phyloP scores from a whole-genome alignment of 345 rosid species.

The Schrenkiella parvula region DNA sequence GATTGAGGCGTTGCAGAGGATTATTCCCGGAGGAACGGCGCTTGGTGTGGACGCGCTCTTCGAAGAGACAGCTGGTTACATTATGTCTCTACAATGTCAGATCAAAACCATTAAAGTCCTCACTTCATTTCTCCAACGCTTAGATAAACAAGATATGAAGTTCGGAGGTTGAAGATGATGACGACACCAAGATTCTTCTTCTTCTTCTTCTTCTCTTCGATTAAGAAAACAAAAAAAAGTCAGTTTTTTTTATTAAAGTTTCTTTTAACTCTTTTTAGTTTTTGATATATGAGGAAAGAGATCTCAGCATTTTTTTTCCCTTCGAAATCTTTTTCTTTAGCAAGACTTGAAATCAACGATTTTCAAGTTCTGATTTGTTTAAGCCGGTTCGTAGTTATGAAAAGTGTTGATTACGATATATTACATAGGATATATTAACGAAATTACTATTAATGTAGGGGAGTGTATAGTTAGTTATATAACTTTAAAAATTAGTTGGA shows the following conservation, averaged over 20 bases:
- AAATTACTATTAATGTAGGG: conserved; percentile 5
- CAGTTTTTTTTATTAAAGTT: neutral
- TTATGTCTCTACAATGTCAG: conserved; percentile 55
- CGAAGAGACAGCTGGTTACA: conserved; percentile 72
- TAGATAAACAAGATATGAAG: conserved; percentile 51
- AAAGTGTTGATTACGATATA: neutral
- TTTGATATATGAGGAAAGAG: conserved; percentile 26
- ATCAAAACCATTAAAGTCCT: conserved; percentile 59
- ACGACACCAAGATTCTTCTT: conserved; percentile 15
- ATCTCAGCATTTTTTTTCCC: conserved; percentile 24
- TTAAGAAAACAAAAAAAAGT: neutral
- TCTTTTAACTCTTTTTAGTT: neutral
- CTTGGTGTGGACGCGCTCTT: conserved; percentile 57
- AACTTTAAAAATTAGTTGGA: conserved; percentile 17
- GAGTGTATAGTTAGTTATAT: conserved; percentile 4
- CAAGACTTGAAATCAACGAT: neutral
- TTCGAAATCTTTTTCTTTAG: conserved; percentile 25
- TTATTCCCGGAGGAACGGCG: conserved; percentile 65
- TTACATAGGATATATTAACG: neutral
- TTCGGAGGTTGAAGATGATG: conserved; percentile 44
- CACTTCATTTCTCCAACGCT: conserved; percentile 42
- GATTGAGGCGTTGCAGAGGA: conserved; percentile 66
- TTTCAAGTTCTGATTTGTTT: neutral
- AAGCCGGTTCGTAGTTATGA: conserved; percentile 3
- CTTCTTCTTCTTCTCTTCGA: neutral